These are phyloP conservation scores for Huntiella abstrusa DNA, from an alignment of 2,329 filamentous ascomycete genomes.

Conservation along the genomic window DNA sequence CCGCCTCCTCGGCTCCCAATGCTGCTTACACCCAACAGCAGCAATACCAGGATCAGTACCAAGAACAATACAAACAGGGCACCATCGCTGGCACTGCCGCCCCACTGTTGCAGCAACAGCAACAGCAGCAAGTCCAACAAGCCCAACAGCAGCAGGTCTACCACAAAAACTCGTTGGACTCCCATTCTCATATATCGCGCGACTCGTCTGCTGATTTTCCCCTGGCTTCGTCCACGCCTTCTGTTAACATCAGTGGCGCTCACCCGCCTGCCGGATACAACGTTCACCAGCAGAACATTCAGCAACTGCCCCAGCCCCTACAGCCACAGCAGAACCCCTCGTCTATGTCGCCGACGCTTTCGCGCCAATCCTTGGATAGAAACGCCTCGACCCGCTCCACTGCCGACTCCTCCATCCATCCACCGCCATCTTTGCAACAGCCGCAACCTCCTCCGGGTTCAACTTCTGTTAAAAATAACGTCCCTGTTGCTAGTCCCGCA, in stretches of 20 bases:
- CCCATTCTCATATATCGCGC: constrained; percentile 42
- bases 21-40: neutral
- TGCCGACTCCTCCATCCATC: constrained; percentile 21
- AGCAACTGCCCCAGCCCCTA: constrained; percentile 16
- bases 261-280: constrained; percentile 20
- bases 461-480: neutral
- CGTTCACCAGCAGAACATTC: neutral
- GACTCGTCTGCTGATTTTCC: constrained; percentile 33
- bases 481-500: neutral
- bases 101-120: constrained; percentile 19
- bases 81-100: neutral
- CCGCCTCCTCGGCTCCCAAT: neutral
- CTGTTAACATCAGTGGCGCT: constrained; percentile 6
- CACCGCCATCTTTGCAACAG: constrained; percentile 1
- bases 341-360: constrained; percentile 21
- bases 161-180: constrained; percentile 9
- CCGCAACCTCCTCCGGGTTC: neutral
- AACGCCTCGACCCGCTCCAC: neutral
- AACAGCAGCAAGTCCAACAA: constrained; percentile 21
- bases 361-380: constrained; percentile 1
- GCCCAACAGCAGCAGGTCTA: constrained; percentile 17
- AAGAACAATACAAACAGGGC: constrained; percentile 6
- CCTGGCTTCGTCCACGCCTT: constrained; percentile 21
- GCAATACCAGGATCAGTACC: neutral
- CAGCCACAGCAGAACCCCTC: constrained; percentile 25